phyloP scores from a whole-genome alignment of 2,329 filamentous ascomycete species.

The Colletotrichum filicis region DNA sequence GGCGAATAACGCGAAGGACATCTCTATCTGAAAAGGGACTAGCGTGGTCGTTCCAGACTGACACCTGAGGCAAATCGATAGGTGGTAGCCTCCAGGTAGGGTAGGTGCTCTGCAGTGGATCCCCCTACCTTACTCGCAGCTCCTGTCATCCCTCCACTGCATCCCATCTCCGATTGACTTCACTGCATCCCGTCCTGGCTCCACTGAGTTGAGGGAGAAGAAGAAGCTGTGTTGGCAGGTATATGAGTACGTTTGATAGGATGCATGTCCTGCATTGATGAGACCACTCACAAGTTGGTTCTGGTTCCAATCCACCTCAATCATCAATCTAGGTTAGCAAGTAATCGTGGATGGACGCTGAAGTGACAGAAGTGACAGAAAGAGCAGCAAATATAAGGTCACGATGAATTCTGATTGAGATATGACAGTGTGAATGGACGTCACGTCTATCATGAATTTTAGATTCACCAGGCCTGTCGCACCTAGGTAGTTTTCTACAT shows the following conservation, averaged over 20 bases:
- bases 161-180: not conserved
- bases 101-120: not conserved
- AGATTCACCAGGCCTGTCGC: not conserved
- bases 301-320: not conserved
- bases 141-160: not conserved
- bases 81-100: no score
- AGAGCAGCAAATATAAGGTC: not conserved
- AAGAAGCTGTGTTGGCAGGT: not conserved
- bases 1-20: constrained; percentile 3
- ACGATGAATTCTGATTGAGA: not conserved
- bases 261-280: not conserved
- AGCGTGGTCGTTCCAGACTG: not conserved
- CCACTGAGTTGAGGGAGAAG: not conserved
- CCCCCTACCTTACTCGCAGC: not conserved
- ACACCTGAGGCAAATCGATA: not conserved
- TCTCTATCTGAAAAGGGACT: not conserved
- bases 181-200: not conserved
- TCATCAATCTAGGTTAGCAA: not conserved
- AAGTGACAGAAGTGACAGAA: not conserved
- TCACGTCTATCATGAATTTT: not conserved
- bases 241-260: not conserved
- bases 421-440: not conserved
- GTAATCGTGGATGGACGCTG: not conserved
- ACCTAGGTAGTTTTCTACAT: not conserved
- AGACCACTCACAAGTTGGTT: not conserved